These are phyloP conservation scores for Blastocystis sp. DNA, from an alignment of 352 stramenopile species.

Conservation along the genomic window DNA sequence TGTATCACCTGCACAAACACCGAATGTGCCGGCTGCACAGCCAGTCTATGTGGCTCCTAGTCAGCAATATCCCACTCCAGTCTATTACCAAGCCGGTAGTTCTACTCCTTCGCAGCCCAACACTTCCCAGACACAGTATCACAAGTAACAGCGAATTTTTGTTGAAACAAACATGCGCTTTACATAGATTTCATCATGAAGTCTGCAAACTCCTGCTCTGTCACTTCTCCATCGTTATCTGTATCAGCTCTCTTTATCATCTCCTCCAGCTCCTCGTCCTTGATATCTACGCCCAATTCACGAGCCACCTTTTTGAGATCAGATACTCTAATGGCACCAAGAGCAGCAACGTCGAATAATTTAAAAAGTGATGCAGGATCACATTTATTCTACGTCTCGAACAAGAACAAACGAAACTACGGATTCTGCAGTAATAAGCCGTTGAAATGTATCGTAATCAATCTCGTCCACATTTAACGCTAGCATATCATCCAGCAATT, in stretches of 20 bases:
- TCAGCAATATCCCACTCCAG: not conserved
- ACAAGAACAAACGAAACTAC: not conserved
- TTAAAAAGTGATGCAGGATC: slow-evolving; percentile 77
- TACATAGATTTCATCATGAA: slow-evolving; percentile 93
- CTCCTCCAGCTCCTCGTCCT: slow-evolving; percentile 93
- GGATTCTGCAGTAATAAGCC: slow-evolving; percentile 35
- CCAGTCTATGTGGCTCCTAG: not conserved
- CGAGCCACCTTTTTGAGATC: slow-evolving; percentile 94
- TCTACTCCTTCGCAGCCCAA: not conserved
- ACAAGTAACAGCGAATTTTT: not conserved
- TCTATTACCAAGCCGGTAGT: too few relatives aligned
- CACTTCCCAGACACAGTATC: not conserved
- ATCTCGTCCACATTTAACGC: not conserved
- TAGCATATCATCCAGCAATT: slow-evolving; percentile 49
- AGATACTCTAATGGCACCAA: slow-evolving; percentile 87
- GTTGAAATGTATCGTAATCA: slow-evolving; percentile 33
- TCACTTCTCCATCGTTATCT: slow-evolving; percentile 90
- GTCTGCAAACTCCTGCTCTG: slow-evolving; percentile 89
- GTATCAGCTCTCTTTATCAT: slow-evolving; percentile 94
- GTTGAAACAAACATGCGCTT: slow-evolving; percentile 63
- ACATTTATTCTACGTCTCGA: slow-evolving; percentile 46
- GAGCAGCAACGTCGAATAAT: slow-evolving; percentile 93
- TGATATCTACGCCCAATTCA: slow-evolving; percentile 97
- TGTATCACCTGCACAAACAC: not conserved
- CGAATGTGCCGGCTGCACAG: not conserved